Percentiles rank a stretch among this genome's conserved stretches.
These are phyloP conservation scores for Bryum argenteum DNA, from an alignment of 225 moss, liverwort and hornwort genomes.

Conservation along the genomic window DNA sequence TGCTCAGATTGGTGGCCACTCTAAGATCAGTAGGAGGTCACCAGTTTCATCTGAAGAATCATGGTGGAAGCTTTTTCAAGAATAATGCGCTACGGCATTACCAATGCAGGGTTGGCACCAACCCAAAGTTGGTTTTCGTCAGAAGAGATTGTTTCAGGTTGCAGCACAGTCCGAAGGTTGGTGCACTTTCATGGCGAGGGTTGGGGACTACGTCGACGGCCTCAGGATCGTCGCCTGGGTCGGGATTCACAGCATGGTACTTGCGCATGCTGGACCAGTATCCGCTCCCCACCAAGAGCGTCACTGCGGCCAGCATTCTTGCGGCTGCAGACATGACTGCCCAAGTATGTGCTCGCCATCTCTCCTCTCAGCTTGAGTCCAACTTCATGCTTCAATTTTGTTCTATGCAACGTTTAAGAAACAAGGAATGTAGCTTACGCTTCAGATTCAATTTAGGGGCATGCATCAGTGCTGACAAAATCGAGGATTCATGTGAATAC, in stretches of 20 bases:
- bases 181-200: background rate
- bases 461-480: too few relatives aligned
- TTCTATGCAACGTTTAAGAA: too few relatives aligned
- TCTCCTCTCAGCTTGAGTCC: background rate
- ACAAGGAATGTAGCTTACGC: too few relatives aligned
- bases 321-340: constrained; percentile 48
- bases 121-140: background rate
- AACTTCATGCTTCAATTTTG: too few relatives aligned
- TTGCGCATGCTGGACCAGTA: constrained; percentile 42
- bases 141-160: background rate
- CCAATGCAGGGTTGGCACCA: constrained; percentile 3
- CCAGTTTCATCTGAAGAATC: constrained; percentile 24
- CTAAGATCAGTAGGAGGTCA: constrained; percentile 27
- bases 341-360: constrained; percentile 32
- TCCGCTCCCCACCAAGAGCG: constrained; percentile 49
- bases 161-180: background rate
- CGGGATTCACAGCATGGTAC: constrained; percentile 47
- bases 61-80: background rate
- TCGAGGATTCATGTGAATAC: too few relatives aligned
- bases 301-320: constrained; percentile 51
- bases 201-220: constrained; percentile 13
- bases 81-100: background rate
- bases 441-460: too few relatives aligned
- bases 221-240: background rate
- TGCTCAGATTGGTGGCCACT: constrained; percentile 45